phyloP scores from a whole-genome alignment of 805 yeast genomes.

The Naumovozyma castellii region DNA sequence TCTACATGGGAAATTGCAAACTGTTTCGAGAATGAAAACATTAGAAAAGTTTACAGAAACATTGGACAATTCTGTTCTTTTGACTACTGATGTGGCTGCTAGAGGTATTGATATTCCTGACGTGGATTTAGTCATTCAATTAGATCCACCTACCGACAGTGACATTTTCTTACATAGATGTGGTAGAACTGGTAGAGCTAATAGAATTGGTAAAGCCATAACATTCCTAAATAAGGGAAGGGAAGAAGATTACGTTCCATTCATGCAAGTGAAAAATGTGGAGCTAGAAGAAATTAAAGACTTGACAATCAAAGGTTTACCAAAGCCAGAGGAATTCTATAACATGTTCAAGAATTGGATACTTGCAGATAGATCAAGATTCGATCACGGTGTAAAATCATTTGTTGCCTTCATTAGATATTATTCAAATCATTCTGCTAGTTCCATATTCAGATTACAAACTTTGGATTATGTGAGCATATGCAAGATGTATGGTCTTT shows the following conservation, averaged over 20 bases:
- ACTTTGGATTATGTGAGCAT: constrained; percentile 61
- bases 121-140: constrained; percentile 85
- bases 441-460: constrained; percentile 73
- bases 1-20: constrained; percentile 83
- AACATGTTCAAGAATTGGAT: constrained; percentile 42
- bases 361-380: constrained; percentile 64
- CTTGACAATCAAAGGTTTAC: constrained; percentile 7
- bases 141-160: constrained; percentile 92
- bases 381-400: constrained; percentile 70
- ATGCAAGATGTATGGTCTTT: constrained; percentile 69
- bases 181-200: constrained; percentile 94
- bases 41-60: constrained; percentile 49
- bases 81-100: constrained; percentile 98
- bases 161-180: constrained; percentile 86
- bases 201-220: constrained; percentile 69
- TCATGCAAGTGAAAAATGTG: constrained; percentile 66
- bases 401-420: constrained; percentile 77
- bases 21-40: constrained; percentile 69
- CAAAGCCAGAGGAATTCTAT: constrained; percentile 14
- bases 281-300: constrained; percentile 32
- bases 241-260: constrained; percentile 74
- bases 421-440: constrained; percentile 80
- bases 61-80: constrained; percentile 44
- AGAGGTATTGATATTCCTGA: constrained; percentile 93
- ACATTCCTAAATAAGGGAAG: constrained; percentile 63